Evolutionary conservation across 257 asterid genomes (phyloP).

Genomic region (Forsythia suspensa): DNA sequence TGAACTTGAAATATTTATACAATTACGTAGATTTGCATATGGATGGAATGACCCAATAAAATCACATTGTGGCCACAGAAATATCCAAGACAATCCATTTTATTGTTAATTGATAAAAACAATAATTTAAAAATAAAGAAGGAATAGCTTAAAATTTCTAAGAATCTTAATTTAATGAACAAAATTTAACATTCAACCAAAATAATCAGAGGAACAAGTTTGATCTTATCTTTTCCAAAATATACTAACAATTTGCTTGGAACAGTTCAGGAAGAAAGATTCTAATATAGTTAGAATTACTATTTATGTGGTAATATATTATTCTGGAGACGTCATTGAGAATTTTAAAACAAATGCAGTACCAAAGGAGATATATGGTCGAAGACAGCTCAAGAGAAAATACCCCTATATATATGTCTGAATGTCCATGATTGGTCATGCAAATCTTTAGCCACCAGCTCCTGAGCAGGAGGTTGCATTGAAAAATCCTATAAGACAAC

Average conservation of each 20-base stretch:
- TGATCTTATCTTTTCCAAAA: neutral
- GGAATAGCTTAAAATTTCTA: neutral
- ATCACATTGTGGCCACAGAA: neutral
- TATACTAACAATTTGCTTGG: neutral
- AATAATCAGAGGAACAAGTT: neutral
- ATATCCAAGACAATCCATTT: neutral
- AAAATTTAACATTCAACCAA: neutral
- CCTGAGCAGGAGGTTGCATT: slow-evolving; percentile 99
- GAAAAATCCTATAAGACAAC: slow-evolving; percentile 72
- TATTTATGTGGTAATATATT: neutral
- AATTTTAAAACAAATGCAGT: neutral
- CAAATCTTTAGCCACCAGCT: slow-evolving; percentile 82
- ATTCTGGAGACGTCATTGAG: neutral
- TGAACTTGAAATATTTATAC: too few species aligned
- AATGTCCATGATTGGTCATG: slow-evolving; percentile 98
- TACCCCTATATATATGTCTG: slow-evolving; percentile 94
- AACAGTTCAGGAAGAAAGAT: neutral
- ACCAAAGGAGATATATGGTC: neutral
- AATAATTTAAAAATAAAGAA: neutral
- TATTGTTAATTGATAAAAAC: neutral
- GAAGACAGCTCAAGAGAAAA: neutral
- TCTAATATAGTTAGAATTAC: neutral
- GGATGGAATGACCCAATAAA: neutral
- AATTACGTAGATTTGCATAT: neutral
- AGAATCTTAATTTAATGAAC: neutral